Evolutionary conservation across 148 eudicot species (phyloP), one percentile per base, ranked within the genome.

Genomic region (Camellia japonica): DNA sequence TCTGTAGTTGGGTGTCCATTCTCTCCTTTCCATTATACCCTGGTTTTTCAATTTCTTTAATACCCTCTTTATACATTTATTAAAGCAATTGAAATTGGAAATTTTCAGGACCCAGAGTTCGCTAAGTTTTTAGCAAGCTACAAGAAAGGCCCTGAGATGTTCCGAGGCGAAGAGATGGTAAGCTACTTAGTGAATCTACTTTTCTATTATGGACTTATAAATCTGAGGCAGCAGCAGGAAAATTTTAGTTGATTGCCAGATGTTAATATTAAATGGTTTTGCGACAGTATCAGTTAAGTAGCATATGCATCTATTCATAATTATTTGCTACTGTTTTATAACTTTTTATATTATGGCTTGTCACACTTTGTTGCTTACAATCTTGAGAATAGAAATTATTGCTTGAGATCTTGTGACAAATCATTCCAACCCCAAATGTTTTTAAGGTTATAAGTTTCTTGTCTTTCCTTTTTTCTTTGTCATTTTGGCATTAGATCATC

Each of bases 41-140:
- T 76, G 44, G 52, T 44, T 55, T 52, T 42, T 80, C 7, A 43
- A 14, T 12, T 58, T 42, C 18, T 43, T 71, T 18, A 1, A 62
- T 75, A 13, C 18, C 18, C 47, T 65, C 23, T 66, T 49, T 46
- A 11, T 55, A 30, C 64, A 5, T 55, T 77, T 78, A 44, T 67
- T 59, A 78, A 68, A 52, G 46, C 16, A 59, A 66, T 71, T 56
- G n/a, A 56, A 16, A 54, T 71, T 80, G 63, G 71, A 18, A 60
- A 70, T 83, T 83, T 30, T 70, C 91, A 94, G 98, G 95, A 94
- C 82, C 94, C 93, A 75, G 81, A 80, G 80, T 93, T 93, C 71
- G 72, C 51, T n/a, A 72, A 72, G 73, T 93, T 89, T 79, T 82
- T 93, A 82, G 81, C 86, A 82, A 89, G 82, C 47, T 87, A 80